Conservation (phyloP, 2,329 filamentous ascomycete genomes). For the Pyrenochaeta sp. region DNA sequence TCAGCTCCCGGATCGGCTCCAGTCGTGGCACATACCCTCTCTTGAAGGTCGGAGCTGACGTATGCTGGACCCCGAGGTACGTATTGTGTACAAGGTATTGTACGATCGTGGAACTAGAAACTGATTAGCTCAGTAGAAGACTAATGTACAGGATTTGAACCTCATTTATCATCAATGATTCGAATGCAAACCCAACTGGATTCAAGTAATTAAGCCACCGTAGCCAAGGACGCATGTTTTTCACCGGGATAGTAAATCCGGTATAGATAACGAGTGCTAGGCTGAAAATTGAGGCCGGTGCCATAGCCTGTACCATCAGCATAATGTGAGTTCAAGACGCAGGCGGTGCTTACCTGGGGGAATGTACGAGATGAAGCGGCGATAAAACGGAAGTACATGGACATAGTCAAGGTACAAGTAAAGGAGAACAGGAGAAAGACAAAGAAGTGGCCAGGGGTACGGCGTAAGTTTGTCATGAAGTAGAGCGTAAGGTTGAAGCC, state of each 20-base stretch:
- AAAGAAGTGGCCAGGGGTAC: constrained; percentile 77
- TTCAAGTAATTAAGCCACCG: constrained; percentile 66
- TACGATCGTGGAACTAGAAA: too few species aligned
- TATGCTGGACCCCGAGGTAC: too few species aligned
- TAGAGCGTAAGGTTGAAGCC: constrained; percentile 80
- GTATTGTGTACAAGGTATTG: too few species aligned
- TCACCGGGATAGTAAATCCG: constrained; percentile 69
- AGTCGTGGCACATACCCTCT: too few species aligned
- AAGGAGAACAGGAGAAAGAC: constrained; percentile 70
- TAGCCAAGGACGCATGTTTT: constrained; percentile 56
- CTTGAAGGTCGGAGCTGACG: too few species aligned
- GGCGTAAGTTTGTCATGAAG: constrained; percentile 79
- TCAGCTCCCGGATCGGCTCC: too few species aligned
- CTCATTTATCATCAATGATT: constrained; percentile 79
- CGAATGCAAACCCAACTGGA: constrained; percentile 77
- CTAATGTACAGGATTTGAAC: too few species aligned
- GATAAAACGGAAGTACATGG: constrained; percentile 79
- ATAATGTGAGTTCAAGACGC: too few species aligned
- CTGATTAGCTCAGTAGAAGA: too few species aligned
- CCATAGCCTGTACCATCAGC: constrained; percentile 57
- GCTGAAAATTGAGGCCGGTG: constrained; percentile 62
- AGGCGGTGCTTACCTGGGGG: too few species aligned
- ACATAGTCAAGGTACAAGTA: constrained; percentile 70
- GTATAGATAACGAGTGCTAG: constrained; percentile 70
- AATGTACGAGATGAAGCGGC: constrained; percentile 72